Evolutionary conservation across 2,329 filamentous ascomycete species (phyloP), one percentile per base, ranked within the genome.

Genomic region (Huntiella abstrusa): DNA sequence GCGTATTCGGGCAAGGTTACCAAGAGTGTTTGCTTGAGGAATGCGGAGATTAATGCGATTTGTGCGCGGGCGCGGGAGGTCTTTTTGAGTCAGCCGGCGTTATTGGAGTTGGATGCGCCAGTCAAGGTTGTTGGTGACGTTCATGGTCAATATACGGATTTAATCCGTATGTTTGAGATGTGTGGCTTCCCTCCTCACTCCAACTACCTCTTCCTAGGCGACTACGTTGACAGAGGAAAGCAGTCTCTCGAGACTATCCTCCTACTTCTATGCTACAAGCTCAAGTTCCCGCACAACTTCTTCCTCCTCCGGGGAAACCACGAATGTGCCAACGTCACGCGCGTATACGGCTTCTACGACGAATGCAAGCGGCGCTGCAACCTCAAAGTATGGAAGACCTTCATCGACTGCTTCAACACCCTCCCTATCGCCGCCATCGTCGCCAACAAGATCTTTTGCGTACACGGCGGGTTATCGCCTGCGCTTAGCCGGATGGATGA

Each of bases 91-190:
- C 91, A 98, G 58, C 91, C 91, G 3, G 86, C 91, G 1, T 69
- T 98, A 17, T 65, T 98, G 48, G 91, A 98, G 63, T 72, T 98
- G 40, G 81, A 88, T 52, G 84, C 91, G 4, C 88, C 91, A 0
- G 91, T 98, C 57, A 98, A 98, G 66, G 92, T 98, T 56, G 91
- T 96, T 22, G 88, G 88, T 43, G 88, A 96, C 59, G 85, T 96
- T 11, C 88, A 96, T 59, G 88, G 88, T 43, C 88, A 96, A 62
- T 96, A 94, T 61, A 93, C 86, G 8, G 88, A 96, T 61, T 67
- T 96, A 44, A 92, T 96, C 56, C 79, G 88, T 52, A 84, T 96
- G 73, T 96, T 96, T 57, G 88, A 96, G 62, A 95, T 95, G 87
- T 95, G 88, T 59, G 88, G 88, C 4, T 96, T 95, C 57, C 88